Percentiles rank a stretch among this genome's conserved stretches.
These are phyloP conservation scores for Sugiyamaella paludigena DNA, from an alignment of 1,139 yeast species.

Conservation along the genomic window DNA sequence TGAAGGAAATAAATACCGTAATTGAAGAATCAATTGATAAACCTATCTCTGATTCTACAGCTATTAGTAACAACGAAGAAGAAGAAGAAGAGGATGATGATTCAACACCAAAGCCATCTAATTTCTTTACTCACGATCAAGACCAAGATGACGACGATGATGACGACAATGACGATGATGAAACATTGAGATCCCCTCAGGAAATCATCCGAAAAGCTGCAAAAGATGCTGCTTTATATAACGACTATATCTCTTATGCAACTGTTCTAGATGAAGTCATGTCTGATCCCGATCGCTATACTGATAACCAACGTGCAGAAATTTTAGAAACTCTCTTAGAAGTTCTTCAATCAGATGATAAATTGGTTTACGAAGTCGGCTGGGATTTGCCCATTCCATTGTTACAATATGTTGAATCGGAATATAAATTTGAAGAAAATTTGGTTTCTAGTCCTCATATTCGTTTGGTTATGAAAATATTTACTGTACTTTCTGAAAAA, in stretches of 20 bases:
- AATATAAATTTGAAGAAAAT: slow-evolving; percentile 30
- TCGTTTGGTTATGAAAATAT: slow-evolving; percentile 43
- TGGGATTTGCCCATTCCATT: slow-evolving; percentile 82
- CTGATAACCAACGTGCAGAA: slow-evolving; percentile 48
- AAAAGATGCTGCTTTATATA: slow-evolving; percentile 26
- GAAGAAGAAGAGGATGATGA: slow-evolving; percentile 9
- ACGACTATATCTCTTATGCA: slow-evolving; percentile 68
- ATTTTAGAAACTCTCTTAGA: slow-evolving; percentile 45
- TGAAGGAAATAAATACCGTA: too few species aligned
- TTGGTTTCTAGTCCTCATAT: slow-evolving; percentile 18
- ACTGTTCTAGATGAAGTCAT: slow-evolving; percentile 66
- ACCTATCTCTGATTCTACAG: not conserved
- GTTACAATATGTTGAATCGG: slow-evolving; percentile 37
- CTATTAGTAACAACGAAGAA: not conserved
- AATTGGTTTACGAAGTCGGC: slow-evolving; percentile 66
- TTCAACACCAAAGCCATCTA: slow-evolving; percentile 4
- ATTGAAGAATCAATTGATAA: too few species aligned
- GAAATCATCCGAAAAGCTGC: slow-evolving; percentile 29
- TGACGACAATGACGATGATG: not conserved
- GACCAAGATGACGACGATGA: not conserved
- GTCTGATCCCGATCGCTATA: slow-evolving; percentile 47
- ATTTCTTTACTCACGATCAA: not conserved
- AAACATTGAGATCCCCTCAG: slow-evolving; percentile 13
- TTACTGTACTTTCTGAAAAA: slow-evolving; percentile 54
- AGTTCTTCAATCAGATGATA: slow-evolving; percentile 40